A percentile compares a stretch with the other conserved stretches of the same genome.
These are phyloP conservation scores for Cystobasidiaceae sp. DNA, from an alignment of 1,284 basidiomycete genomes.

Conservation along the genomic window DNA sequence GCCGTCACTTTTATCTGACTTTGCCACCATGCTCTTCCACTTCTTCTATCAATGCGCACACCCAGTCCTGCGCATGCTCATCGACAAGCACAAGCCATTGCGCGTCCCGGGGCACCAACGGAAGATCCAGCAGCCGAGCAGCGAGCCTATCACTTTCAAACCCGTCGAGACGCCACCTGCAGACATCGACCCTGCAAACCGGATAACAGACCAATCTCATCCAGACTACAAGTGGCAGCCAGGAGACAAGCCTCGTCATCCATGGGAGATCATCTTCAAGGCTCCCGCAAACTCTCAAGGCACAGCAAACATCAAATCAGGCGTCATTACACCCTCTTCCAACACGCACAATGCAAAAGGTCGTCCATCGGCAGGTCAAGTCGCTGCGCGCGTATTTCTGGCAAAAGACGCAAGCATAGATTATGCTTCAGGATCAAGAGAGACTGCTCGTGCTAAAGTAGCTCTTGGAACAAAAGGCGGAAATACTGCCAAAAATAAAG, in stretches of 20 bases:
- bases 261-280: conserved; percentile 25
- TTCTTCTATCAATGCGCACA: conserved; percentile 47
- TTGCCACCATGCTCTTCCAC: no score
- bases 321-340: conserved; percentile 1
- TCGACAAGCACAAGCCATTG: conserved; percentile 76
- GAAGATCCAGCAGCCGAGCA: conserved; percentile 27
- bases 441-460: conserved; percentile 23
- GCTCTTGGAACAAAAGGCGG: conserved; percentile 14
- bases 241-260: conserved; percentile 22
- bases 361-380: conserved; percentile 10
- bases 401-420: conserved; percentile 27
- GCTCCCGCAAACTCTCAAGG: background rate
- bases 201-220: conserved; percentile 17
- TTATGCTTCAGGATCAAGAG: conserved; percentile 15
- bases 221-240: conserved; percentile 15
- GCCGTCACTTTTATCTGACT: no score
- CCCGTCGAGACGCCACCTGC: background rate
- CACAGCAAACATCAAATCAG: conserved; percentile 5
- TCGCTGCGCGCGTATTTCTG: conserved; percentile 19
- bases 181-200: conserved; percentile 2
- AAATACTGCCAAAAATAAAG: background rate
- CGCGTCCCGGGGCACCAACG: conserved; percentile 45
- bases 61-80: conserved; percentile 73
- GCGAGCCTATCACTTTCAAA: conserved; percentile 4
- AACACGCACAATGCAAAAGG: background rate